Percentiles rank a stretch among this genome's conserved stretches.
These are phyloP conservation scores for Ceratocystis eucalypticola DNA, from an alignment of 2,329 filamentous ascomycete species.

Conservation along the genomic window DNA sequence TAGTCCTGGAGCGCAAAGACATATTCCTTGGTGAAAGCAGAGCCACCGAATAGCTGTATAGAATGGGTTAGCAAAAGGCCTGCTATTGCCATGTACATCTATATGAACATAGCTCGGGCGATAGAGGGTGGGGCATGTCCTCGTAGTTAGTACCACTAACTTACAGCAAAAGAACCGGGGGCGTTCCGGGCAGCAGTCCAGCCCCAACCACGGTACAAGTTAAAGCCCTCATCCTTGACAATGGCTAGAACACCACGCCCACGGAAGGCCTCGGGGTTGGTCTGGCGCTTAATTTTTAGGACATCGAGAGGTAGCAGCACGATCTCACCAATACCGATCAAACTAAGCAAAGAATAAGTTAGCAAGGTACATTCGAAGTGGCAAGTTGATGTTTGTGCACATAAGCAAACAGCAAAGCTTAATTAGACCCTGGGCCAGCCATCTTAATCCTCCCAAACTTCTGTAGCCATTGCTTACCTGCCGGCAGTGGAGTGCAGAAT, in stretches of 20 bases:
- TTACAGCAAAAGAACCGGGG: conserved; percentile 86
- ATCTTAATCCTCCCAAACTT: background rate
- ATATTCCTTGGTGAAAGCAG: conserved; percentile 95
- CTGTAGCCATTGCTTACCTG: conserved; percentile 40
- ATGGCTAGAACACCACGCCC: conserved; percentile 85
- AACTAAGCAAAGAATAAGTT: conserved; percentile 32
- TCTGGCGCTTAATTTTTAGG: conserved; percentile 98
- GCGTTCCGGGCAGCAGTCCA: conserved; percentile 97
- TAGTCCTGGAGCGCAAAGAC: conserved; percentile 82
- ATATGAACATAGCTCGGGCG: background rate
- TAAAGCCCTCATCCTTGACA: conserved; percentile 84
- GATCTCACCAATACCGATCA: conserved; percentile 96
- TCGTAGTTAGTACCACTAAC: conserved; percentile 26
- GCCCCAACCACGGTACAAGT: conserved; percentile 87
- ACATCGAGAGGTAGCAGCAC: conserved; percentile 89
- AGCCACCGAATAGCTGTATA: conserved; percentile 79
- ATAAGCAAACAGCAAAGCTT: background rate
- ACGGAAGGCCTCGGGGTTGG: conserved; percentile 94
- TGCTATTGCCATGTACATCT: background rate
- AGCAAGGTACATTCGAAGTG: background rate
- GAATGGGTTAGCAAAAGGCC: conserved; percentile 11
- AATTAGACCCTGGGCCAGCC: background rate
- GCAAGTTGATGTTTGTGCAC: background rate
- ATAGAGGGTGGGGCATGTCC: too few species aligned
- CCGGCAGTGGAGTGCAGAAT: conserved; percentile 96